A percentile compares a stretch with the other conserved stretches of the same genome.
Conservation (phyloP, 306 rosid genomes). For the Boehmeria nivea region DNA sequence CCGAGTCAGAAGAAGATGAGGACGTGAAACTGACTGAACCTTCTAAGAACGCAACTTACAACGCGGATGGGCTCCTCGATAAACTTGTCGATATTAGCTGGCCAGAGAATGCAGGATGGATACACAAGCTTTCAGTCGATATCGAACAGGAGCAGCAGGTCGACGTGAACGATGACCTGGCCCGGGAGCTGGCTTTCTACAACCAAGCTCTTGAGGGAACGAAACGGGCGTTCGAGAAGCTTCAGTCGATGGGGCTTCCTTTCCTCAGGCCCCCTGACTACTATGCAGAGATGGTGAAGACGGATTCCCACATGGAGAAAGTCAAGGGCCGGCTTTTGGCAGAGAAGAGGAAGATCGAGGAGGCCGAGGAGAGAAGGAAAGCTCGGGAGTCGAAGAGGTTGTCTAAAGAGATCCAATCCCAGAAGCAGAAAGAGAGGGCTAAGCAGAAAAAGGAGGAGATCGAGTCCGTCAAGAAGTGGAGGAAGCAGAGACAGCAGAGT, state of each 20-base stretch:
- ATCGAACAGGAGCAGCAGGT: slow-evolving; percentile 70
- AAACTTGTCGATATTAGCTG: slow-evolving; percentile 86
- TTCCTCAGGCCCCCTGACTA: slow-evolving; percentile 80
- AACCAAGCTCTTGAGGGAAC: slow-evolving; percentile 86
- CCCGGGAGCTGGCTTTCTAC: slow-evolving; percentile 73
- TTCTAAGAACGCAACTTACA: slow-evolving; percentile 53
- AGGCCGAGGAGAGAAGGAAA: slow-evolving; percentile 87
- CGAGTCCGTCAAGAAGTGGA: slow-evolving; percentile 93
- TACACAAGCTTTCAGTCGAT: slow-evolving; percentile 65
- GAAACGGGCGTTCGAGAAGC: slow-evolving; percentile 63
- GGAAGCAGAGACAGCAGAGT: slow-evolving; percentile 89
- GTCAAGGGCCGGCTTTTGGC: slow-evolving; percentile 65
- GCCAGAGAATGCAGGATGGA: slow-evolving; percentile 74
- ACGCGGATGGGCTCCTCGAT: slow-evolving; percentile 65
- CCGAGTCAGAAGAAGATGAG: slow-evolving; percentile 39
- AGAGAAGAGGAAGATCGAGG: slow-evolving; percentile 73
- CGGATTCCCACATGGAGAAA: slow-evolving; percentile 75
- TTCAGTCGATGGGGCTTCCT: slow-evolving; percentile 62
- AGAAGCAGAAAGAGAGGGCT: slow-evolving; percentile 73
- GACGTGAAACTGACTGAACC: slow-evolving; percentile 58
- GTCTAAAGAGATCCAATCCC: slow-evolving; percentile 75
- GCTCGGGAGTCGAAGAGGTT: slow-evolving; percentile 74
- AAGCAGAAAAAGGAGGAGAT: slow-evolving; percentile 86
- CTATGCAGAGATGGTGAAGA: slow-evolving; percentile 91
- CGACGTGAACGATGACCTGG: slow-evolving; percentile 83